phyloP scores from a whole-genome alignment of 2,329 filamentous ascomycete species.

The Trichoderma guizhouense region DNA sequence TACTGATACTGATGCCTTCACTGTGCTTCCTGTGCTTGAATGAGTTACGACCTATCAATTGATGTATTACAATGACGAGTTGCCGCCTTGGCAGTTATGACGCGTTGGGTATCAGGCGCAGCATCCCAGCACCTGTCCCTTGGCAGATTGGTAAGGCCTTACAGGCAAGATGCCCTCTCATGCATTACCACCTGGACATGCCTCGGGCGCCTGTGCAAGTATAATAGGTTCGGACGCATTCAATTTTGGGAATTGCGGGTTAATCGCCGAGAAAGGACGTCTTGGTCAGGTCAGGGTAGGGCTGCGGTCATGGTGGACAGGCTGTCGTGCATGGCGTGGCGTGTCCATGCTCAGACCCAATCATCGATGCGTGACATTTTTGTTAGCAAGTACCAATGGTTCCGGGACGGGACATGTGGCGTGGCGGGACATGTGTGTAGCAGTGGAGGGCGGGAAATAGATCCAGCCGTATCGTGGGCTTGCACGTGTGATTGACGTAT shows the following conservation, averaged over 20 bases:
- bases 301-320: not conserved
- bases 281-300: not conserved
- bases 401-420: not conserved
- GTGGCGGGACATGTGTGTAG: not conserved
- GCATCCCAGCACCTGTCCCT: not conserved
- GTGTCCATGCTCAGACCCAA: constrained; percentile 8
- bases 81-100: not conserved
- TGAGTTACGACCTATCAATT: not conserved
- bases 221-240: not conserved
- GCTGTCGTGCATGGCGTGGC: constrained; percentile 17
- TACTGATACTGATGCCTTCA: not conserved
- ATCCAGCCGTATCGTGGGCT: not conserved
- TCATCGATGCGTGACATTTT: constrained; percentile 10
- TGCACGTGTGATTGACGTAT: not conserved
- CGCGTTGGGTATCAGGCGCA: not conserved
- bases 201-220: not conserved
- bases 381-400: not conserved
- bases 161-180: not conserved
- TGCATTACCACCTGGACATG: not conserved
- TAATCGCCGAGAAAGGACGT: not conserved
- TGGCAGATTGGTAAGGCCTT: not conserved
- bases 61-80: not conserved
- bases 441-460: not conserved
- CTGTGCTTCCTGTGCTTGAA: not conserved
- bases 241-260: not conserved